These are phyloP conservation scores for Penicillium capsulatum DNA, from an alignment of 2,329 filamentous ascomycete species.

Conservation along the genomic window DNA sequence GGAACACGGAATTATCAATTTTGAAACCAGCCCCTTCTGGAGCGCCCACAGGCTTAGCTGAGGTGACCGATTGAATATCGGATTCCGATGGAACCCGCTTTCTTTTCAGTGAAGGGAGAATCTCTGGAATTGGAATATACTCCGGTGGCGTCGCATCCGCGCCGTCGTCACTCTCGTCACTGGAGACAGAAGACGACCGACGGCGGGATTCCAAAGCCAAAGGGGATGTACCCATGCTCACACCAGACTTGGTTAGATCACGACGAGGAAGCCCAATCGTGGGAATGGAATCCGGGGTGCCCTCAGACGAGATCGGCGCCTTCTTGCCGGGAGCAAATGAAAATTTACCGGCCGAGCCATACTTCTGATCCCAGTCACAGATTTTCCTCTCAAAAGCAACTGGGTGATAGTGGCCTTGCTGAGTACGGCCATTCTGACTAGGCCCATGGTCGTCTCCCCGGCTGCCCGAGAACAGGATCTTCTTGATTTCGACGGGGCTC, in stretches of 20 bases:
- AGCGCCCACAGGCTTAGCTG: conserved; percentile 22
- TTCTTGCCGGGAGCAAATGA: conserved; percentile 29
- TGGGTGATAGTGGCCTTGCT: conserved; percentile 50
- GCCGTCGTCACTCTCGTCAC: conserved; percentile 24
- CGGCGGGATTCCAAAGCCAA: conserved; percentile 7
- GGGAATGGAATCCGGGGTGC: conserved; percentile 29
- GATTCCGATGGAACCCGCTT: conserved; percentile 35
- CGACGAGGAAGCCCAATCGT: conserved; percentile 37
- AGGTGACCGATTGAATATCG: conserved; percentile 27
- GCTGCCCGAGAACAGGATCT: conserved; percentile 42
- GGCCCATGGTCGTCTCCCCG: conserved; percentile 5
- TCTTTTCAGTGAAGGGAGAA: conserved; percentile 27
- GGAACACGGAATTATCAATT: conserved; percentile 33
- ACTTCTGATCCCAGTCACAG: conserved; percentile 51
- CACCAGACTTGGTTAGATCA: conserved; percentile 8
- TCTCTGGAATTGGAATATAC: conserved; percentile 17
- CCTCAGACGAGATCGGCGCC: conserved; percentile 5
- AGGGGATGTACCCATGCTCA: conserved; percentile 8
- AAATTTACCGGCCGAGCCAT: conserved; percentile 48
- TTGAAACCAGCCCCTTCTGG: conserved; percentile 19
- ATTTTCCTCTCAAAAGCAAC: conserved; percentile 50
- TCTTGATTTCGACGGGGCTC: conserved; percentile 40
- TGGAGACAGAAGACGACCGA: conserved; percentile 27
- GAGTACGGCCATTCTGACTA: conserved; percentile 14
- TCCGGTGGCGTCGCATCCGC: conserved; percentile 27